A percentile compares a stretch with the other conserved stretches of the same genome.
Evolutionary conservation across 345 rosid species (phyloP).

Genomic region (Euphorbia lathyris): DNA sequence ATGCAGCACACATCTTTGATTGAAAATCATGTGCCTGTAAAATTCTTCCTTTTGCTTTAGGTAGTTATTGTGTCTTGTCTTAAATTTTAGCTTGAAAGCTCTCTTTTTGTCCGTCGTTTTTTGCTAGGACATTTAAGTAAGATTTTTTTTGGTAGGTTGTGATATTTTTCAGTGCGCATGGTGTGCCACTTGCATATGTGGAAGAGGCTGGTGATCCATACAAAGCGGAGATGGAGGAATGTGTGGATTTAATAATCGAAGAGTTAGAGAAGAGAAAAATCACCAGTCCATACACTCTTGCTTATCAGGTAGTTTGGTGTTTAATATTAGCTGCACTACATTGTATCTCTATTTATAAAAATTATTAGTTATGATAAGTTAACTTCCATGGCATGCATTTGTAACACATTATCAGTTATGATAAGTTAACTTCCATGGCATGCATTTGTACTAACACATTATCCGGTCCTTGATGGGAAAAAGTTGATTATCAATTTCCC

Average conservation of each 20-base stretch:
- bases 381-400: not conserved
- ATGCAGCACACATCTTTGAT: not conserved
- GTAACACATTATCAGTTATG: not conserved
- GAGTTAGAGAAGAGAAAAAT: conserved; percentile 85
- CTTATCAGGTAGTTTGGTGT: conserved; percentile 70
- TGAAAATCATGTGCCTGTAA: not conserved
- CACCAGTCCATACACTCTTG: conserved; percentile 74
- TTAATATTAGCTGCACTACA: conserved; percentile 1
- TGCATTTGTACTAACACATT: not conserved
- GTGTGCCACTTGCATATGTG: conserved; percentile 98
- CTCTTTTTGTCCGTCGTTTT: not conserved
- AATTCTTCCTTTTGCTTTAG: not conserved
- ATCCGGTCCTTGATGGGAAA: not conserved
- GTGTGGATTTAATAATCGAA: conserved; percentile 92
- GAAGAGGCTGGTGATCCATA: conserved; percentile 99
- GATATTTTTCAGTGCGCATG: conserved; percentile 98
- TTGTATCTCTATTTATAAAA: conserved; percentile 13
- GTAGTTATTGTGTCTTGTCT: not conserved
- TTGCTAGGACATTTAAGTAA: conserved; percentile 15
- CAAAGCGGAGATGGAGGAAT: conserved; percentile 99
- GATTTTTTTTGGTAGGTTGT: conserved; percentile 59
- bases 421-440: not conserved
- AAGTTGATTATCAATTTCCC: not conserved
- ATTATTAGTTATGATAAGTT: not conserved
- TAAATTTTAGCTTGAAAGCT: not conserved